Base-by-base conservation (phyloP, 768 basidiomycete genomes). In the Mycena sanguinolenta region DNA sequence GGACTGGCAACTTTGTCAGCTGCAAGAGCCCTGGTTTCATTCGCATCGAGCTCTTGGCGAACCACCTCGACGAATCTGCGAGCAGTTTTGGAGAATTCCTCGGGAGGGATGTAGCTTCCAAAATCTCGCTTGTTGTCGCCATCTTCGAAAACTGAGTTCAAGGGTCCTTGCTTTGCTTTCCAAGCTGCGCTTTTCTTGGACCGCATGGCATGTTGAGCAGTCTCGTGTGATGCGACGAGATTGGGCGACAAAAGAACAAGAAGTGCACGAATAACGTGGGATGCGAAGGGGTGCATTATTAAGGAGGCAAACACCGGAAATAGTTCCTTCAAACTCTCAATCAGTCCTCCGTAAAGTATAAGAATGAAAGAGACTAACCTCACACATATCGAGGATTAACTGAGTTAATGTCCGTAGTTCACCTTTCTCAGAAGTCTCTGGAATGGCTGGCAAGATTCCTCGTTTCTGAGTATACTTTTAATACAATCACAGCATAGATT, bases 241-340 rank as follows among this genome's bases (percentile, higher is more conserved):
- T 84, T 81, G 0, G 95, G 93, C 17, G 89, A 90, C n/a, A 98
- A 84, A 50, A 98, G 84, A 6, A 92, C 77, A 17, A 98, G 86
- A 3, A 98, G 80, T 27, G 92, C 89, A 42, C 97, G 92, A 54
- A 97, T 73, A 50, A 96, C 94, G 74, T 98, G 97, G 0, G 97
- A 97, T 39, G 93, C 96, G 75, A 96, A 97, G 36, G 93, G 91
- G 75, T 97, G 91, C 83, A 92, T 90, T 46, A 97, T 82, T 52
- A 97, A 87, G 10, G 85, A 82, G 0, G 89, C 79, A 38, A 97
- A 83, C 4, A 81, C 79, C 0, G 92, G 90, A 1, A 90, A 75
- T 38, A 98, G 76, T 86, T 97, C 95, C 92, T 96, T 65, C 3
- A 64, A 36, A 21, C 25, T 28, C 3, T 42, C 25, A 25, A 58